These are phyloP conservation scores for Aspergillus jensenii DNA, from an alignment of 2,329 filamentous ascomycete genomes.

Conservation along the genomic window DNA sequence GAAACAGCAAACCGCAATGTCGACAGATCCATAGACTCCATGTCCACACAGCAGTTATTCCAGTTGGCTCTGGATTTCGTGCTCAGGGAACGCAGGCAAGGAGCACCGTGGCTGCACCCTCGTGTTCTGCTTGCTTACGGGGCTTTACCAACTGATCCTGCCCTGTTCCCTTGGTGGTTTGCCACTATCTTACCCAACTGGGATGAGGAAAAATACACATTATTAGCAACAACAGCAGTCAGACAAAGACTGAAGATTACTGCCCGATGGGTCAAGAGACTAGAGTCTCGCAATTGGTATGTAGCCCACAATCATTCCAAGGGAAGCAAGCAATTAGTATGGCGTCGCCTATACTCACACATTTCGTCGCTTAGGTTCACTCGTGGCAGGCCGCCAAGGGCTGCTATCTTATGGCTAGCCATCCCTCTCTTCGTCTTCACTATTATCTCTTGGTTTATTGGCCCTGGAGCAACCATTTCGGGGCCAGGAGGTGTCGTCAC, in stretches of 20 bases:
- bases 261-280: slow-evolving; percentile 72
- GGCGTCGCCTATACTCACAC: slow-evolving; percentile 11
- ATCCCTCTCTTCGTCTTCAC: slow-evolving; percentile 37
- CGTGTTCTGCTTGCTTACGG: slow-evolving; percentile 74
- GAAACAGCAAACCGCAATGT: slow-evolving; percentile 9
- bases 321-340: neutral
- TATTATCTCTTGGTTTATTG: slow-evolving; percentile 29
- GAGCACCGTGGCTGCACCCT: slow-evolving; percentile 72
- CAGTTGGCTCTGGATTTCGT: slow-evolving; percentile 67
- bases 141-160: slow-evolving; percentile 72
- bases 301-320: slow-evolving; percentile 29
- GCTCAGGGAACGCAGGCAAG: slow-evolving; percentile 64
- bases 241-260: slow-evolving; percentile 80
- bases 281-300: slow-evolving; percentile 71
- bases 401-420: slow-evolving; percentile 46
- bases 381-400: slow-evolving; percentile 32
- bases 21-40: slow-evolving; percentile 39
- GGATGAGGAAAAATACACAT: slow-evolving; percentile 74
- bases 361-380: slow-evolving; percentile 25
- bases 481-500: slow-evolving; percentile 30
- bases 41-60: slow-evolving; percentile 72
- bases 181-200: slow-evolving; percentile 76
- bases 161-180: slow-evolving; percentile 86
- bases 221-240: slow-evolving; percentile 73
- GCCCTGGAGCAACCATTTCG: slow-evolving; percentile 21